phyloP scores from a whole-genome alignment of 352 stramenopile genomes.

The Pythium aristosporum region DNA sequence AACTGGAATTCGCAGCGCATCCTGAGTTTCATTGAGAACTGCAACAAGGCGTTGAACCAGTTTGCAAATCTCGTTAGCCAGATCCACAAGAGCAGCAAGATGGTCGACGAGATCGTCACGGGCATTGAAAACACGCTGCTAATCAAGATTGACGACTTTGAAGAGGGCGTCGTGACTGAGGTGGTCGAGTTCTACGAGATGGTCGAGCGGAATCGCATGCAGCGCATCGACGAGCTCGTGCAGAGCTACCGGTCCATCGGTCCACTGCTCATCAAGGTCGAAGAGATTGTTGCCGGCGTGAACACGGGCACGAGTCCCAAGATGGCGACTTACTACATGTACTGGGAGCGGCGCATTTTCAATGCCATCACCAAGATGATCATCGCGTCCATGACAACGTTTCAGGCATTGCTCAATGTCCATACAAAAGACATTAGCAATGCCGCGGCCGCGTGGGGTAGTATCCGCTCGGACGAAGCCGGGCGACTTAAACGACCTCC shows the following conservation, averaged over 20 bases:
- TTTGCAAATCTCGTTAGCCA: slow-evolving; percentile 93
- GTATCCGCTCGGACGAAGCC: slow-evolving; percentile 47
- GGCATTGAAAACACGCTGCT: slow-evolving; percentile 92
- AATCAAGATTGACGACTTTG: slow-evolving; percentile 91
- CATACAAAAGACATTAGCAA: slow-evolving; percentile 84
- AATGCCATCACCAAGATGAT: slow-evolving; percentile 98
- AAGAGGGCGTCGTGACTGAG: slow-evolving; percentile 86
- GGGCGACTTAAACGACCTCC: slow-evolving; percentile 81
- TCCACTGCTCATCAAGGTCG: slow-evolving; percentile 94
- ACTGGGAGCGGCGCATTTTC: slow-evolving; percentile 96
- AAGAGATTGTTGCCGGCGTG: slow-evolving; percentile 93
- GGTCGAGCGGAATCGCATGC: slow-evolving; percentile 90
- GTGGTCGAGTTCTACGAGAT: slow-evolving; percentile 94
- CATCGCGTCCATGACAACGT: slow-evolving; percentile 93
- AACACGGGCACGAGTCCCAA: slow-evolving; percentile 90
- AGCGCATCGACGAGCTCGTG: slow-evolving; percentile 90
- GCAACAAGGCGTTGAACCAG: slow-evolving; percentile 91
- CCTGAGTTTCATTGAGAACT: slow-evolving; percentile 93
- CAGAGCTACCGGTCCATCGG: slow-evolving; percentile 94
- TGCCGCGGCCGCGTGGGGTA: slow-evolving; percentile 40
- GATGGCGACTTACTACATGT: slow-evolving; percentile 95
- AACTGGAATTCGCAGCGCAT: slow-evolving; percentile 98
- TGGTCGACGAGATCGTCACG: slow-evolving; percentile 93
- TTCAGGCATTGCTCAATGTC: slow-evolving; percentile 91
- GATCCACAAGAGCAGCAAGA: slow-evolving; percentile 94